phyloP scores from a whole-genome alignment of 176 grass and related monocot genomes.

The Oryza punctata region DNA sequence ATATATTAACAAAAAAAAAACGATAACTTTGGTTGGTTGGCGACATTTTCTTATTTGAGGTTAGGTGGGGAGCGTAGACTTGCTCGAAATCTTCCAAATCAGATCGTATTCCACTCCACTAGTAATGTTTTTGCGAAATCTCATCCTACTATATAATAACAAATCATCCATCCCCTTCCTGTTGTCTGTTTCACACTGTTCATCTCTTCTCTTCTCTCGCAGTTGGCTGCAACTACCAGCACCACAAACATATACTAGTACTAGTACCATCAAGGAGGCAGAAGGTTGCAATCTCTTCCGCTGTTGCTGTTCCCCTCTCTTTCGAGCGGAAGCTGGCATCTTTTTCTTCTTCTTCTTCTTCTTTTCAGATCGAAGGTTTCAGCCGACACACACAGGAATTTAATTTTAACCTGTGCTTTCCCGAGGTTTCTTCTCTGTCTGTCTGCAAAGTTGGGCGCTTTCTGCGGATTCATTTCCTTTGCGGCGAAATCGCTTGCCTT shows the following conservation, averaged over 20 bases:
- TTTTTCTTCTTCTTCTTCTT: background rate
- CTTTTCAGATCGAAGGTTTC: background rate
- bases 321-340: background rate
- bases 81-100: no score
- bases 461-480: background rate
- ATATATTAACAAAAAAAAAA: no score
- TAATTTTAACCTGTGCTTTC: background rate
- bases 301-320: background rate
- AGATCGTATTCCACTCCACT: no score
- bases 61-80: no score
- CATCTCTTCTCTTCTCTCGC: no score
- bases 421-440: background rate
- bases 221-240: no score
- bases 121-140: no score
- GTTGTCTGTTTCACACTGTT: background rate
- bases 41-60: no score
- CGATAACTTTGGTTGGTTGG: no score
- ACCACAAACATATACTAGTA: background rate
- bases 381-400: background rate
- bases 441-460: slow-evolving; percentile 4
- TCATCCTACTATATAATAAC: no score
- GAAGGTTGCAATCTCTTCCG: background rate
- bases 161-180: background rate
- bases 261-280: no score
- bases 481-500: slow-evolving; percentile 2